Percentiles rank a stretch among this genome's conserved stretches.
Evolutionary conservation across 306 rosid species (phyloP).

Genomic region (Citrullus mucosospermus): DNA sequence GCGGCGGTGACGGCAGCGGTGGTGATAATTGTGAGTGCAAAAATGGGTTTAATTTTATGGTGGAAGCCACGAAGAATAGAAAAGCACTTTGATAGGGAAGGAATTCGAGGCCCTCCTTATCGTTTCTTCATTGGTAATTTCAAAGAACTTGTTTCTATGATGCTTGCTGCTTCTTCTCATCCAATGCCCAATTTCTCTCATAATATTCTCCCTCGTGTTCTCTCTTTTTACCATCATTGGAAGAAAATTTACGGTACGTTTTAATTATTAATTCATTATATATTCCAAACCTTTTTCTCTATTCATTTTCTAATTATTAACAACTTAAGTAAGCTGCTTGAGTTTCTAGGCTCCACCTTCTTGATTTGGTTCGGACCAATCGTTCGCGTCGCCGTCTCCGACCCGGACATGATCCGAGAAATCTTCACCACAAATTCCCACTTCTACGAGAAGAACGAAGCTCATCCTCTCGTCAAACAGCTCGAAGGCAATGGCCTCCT

Average conservation of each 20-base stretch:
- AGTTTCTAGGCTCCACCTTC: slow-evolving; percentile 54
- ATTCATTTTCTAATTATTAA: too few species aligned
- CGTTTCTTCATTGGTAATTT: slow-evolving; percentile 93
- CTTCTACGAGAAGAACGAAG: slow-evolving; percentile 75
- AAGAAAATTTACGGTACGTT: slow-evolving; percentile 71
- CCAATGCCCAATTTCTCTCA: slow-evolving; percentile 78
- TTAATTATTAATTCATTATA: too few species aligned
- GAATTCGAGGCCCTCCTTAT: slow-evolving; percentile 91
- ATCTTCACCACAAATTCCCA: slow-evolving; percentile 77
- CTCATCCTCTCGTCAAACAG: slow-evolving; percentile 90
- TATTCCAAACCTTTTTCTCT: too few species aligned
- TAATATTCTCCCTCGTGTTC: slow-evolving; percentile 91
- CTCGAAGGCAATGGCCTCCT: slow-evolving; percentile 97
- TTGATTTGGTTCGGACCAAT: slow-evolving; percentile 96
- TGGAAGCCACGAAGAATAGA: slow-evolving; percentile 80
- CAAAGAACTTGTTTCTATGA: slow-evolving; percentile 63
- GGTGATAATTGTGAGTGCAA: slow-evolving; percentile 20
- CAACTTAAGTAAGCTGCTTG: neutral
- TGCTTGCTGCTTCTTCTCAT: slow-evolving; percentile 80
- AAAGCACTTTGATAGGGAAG: slow-evolving; percentile 65
- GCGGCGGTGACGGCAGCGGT: neutral
- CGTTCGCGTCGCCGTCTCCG: slow-evolving; percentile 63
- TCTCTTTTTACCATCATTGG: slow-evolving; percentile 96
- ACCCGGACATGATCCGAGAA: slow-evolving; percentile 84
- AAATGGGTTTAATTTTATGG: slow-evolving; percentile 48